Base-by-base conservation (phyloP, 139 green algal species). In the Picochlorum sp. region DNA sequence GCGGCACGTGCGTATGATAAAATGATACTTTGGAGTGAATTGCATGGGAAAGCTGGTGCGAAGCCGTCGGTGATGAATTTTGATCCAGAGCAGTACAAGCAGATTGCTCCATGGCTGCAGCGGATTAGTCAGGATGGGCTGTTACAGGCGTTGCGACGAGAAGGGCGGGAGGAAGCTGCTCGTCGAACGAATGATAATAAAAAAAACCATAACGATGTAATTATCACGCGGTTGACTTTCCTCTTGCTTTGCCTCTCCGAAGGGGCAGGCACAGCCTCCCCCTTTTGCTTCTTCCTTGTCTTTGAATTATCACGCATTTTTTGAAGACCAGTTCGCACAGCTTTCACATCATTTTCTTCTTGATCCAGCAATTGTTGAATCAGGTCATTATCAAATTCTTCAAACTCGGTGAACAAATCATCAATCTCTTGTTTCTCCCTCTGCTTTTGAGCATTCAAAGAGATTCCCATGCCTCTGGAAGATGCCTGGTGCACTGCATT, bases 21-120 rank as follows among this genome's bases (percentile, higher is more conserved):
- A 67, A 96, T 96, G 89, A 95, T 93, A 88, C 74, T 96, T 51
- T 96, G 89, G 89, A 92, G 85, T 65, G 86, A 95, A 74, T 78
- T 96, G 62, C 85, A 94, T 71, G 78, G 85, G 28, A 76, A 63
- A 41, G 56, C 63, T 21, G 80, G 81, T 38, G 58, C 87, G 20
- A 95, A 96, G 71, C 78, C 80, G 15, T 85, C 83, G 64, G 89
- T 93, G 65, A 94, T 86, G 20, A 96, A 96, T 72, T 95, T 94
- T 71, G 86, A 91, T 57, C 45, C 81, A 1, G 70, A 72, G 13
- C 79, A 92, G 66, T 96, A 96, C 57, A 82, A 89, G 37, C 70
- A 68, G n/a, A 81, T 92, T 51, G 68, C 94, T 14, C 24, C 70
- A 20, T 86, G 70, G 74, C 86, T 96, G 49, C 76, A 79, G 49